These are phyloP conservation scores for Obelidium mucronatum DNA, from an alignment of 192 early-diverging fungal species.

Conservation along the genomic window DNA sequence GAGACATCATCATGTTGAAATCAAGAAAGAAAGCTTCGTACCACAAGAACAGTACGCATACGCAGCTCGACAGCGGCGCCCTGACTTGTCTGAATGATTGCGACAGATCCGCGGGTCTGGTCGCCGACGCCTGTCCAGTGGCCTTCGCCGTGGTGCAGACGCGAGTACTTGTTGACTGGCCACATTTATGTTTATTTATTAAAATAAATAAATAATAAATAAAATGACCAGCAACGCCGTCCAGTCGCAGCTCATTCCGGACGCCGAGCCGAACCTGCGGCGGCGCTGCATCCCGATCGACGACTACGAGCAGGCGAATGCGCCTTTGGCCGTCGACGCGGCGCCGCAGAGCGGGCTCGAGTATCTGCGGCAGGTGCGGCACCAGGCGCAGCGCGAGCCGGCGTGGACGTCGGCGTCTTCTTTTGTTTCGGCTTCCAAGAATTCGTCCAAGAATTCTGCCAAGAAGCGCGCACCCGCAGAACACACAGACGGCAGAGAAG, in stretches of 20 bases:
- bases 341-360: conserved; percentile 22
- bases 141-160: conserved; percentile 2
- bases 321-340: conserved; percentile 5
- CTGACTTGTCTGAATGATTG: too few species aligned
- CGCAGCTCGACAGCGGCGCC: too few species aligned
- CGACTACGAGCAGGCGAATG: conserved; percentile 31
- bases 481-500: too few species aligned
- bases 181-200: too few species aligned
- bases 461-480: too few species aligned
- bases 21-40: too few species aligned
- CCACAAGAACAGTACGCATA: background rate
- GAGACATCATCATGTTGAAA: too few species aligned
- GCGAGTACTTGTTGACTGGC: background rate
- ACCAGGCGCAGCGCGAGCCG: background rate
- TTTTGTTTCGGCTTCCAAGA: too few species aligned
- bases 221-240: too few species aligned
- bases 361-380: conserved; percentile 30
- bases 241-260: background rate
- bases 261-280: conserved; percentile 23
- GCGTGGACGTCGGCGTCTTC: background rate
- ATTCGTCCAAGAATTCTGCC: too few species aligned
- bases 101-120: too few species aligned
- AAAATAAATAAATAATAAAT: too few species aligned
- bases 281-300: conserved; percentile 26
- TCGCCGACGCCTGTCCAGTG: conserved; percentile 3